These are phyloP conservation scores for Aphanomyces stellatus DNA, from an alignment of 352 stramenopile species.

Conservation along the genomic window DNA sequence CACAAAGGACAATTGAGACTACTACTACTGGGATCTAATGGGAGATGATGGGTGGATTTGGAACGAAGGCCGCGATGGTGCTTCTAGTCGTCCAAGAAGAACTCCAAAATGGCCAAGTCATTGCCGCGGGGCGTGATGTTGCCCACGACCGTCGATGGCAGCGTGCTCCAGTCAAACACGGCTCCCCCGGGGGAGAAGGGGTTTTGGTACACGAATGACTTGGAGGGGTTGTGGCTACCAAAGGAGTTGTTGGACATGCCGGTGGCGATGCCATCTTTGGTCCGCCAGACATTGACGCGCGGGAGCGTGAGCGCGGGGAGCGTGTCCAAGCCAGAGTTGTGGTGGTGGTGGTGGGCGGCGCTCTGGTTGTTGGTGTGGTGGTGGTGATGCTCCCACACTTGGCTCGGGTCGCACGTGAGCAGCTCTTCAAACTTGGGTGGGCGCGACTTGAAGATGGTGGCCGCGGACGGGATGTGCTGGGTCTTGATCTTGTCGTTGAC, in stretches of 20 bases:
- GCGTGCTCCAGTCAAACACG: constrained; percentile 7
- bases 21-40: background rate
- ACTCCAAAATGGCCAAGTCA: constrained; percentile 18
- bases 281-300: constrained; percentile 16
- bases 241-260: background rate
- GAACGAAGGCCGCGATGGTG: background rate
- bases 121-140: constrained; percentile 2
- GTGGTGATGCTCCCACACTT: background rate
- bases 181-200: background rate
- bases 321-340: background rate
- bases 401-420: constrained; percentile 3
- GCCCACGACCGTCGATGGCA: background rate
- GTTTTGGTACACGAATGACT: background rate
- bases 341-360: too few relatives aligned
- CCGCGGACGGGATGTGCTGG: background rate
- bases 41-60: too few relatives aligned
- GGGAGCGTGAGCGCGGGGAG: background rate
- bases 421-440: constrained; percentile 11
- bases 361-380: background rate
- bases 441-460: background rate
- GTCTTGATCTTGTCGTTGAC: constrained; percentile 1
- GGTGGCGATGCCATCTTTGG: constrained; percentile 20
- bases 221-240: background rate
- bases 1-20: background rate
- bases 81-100: constrained; percentile 14